Evolutionary conservation across 176 grass and related monocot species (phyloP).

Genomic region (Ensete glaucum): DNA sequence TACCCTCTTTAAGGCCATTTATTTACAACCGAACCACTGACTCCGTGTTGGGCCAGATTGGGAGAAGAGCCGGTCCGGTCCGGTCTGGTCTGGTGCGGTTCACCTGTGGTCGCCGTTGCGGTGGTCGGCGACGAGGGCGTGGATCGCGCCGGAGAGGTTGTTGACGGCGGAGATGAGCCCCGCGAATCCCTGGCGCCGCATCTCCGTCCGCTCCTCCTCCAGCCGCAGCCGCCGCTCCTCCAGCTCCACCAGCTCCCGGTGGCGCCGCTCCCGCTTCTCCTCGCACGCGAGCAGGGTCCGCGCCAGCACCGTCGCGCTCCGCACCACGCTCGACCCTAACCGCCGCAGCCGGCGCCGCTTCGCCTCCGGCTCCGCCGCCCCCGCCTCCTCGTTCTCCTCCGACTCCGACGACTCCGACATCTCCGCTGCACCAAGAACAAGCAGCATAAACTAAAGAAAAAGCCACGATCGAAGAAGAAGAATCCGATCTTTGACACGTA

Average conservation of each 20-base stretch:
- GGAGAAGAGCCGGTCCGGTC: neutral
- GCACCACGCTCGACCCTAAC: conserved; percentile 75
- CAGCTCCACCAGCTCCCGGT: conserved; percentile 73
- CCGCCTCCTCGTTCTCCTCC: conserved; percentile 25
- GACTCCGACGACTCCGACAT: conserved; percentile 59
- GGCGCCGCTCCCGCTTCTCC: conserved; percentile 79
- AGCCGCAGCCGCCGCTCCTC: conserved; percentile 84
- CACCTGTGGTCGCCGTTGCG: conserved; percentile 42
- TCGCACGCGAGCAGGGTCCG: conserved; percentile 83
- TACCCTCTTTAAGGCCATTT: conserved; percentile 13
- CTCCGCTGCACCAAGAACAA: conserved; percentile 31
- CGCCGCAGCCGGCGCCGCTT: conserved; percentile 61
- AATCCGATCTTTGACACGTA: conserved; percentile 7
- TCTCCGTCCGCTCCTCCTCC: conserved; percentile 75
- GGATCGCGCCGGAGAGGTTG: conserved; percentile 82
- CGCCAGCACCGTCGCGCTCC: conserved; percentile 82
- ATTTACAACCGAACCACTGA: conserved; percentile 5
- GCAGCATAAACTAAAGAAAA: neutral
- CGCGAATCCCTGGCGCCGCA: conserved; percentile 76
- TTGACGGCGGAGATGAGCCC: conserved; percentile 77
- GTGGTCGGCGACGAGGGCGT: conserved; percentile 79
- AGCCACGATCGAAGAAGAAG: neutral
- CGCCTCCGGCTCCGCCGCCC: conserved; percentile 47
- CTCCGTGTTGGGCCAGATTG: neutral
- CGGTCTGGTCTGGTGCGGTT: neutral